phyloP scores from a whole-genome alignment of 2,329 filamentous ascomycete genomes.

The Aspergillus eucalypticola region DNA sequence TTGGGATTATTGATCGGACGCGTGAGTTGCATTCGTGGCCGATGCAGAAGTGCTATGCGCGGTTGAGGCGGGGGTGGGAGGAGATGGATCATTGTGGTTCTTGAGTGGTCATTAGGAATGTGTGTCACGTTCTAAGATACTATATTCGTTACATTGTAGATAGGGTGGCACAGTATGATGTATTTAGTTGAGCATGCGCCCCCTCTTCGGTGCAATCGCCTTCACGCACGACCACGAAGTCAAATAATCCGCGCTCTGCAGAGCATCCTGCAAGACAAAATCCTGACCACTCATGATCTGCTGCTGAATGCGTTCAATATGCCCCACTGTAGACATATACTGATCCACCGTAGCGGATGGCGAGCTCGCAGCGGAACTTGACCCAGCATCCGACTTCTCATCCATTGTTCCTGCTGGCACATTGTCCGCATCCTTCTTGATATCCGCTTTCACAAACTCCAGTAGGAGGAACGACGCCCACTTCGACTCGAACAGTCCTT shows the following conservation, averaged over 20 bases:
- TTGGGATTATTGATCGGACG: slow-evolving; percentile 20
- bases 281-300: neutral
- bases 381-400: neutral
- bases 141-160: no score
- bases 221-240: neutral
- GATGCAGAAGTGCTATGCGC: slow-evolving; percentile 48
- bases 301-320: neutral
- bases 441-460: neutral
- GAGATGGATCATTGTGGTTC: slow-evolving; percentile 51
- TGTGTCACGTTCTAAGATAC: neutral
- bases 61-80: slow-evolving; percentile 28
- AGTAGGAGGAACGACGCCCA: neutral
- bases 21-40: slow-evolving; percentile 35
- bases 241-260: neutral
- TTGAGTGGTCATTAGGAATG: neutral
- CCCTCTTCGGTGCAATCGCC: neutral
- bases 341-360: neutral
- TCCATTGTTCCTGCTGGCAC: neutral
- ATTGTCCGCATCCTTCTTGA: neutral
- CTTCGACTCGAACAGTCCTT: slow-evolving; percentile 3
- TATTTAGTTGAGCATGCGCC: no score
- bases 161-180: no score
- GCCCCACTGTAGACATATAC: neutral
- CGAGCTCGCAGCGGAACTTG: neutral
- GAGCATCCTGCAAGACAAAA: neutral